These are phyloP conservation scores for Didymella arachidicola DNA, from an alignment of 2,329 filamentous ascomycete species.

Conservation along the genomic window DNA sequence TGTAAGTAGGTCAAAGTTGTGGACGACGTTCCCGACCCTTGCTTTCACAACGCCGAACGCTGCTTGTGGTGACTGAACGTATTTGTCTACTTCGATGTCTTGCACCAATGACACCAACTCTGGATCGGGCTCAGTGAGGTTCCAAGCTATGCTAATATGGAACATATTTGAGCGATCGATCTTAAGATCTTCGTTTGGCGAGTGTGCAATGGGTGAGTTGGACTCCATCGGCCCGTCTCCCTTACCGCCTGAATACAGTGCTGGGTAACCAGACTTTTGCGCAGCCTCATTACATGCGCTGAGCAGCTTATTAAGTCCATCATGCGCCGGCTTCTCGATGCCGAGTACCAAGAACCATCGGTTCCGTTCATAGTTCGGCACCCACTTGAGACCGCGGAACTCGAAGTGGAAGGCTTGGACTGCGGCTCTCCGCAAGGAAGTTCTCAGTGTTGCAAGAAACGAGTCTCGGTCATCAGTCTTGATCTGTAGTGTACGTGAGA, in stretches of 20 bases:
- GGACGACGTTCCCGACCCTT: constrained; percentile 56
- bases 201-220: constrained; percentile 20
- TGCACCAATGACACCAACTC: constrained; percentile 37
- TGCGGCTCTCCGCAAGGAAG: constrained; percentile 50
- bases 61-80: constrained; percentile 33
- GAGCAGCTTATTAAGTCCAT: constrained; percentile 63
- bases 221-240: constrained; percentile 43
- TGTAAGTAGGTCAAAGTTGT: constrained; percentile 40
- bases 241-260: constrained; percentile 66
- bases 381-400: constrained; percentile 66
- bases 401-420: constrained; percentile 60
- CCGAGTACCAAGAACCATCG: constrained; percentile 86
- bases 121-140: constrained; percentile 40
- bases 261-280: constrained; percentile 68
- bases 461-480: constrained; percentile 72
- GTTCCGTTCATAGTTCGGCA: constrained; percentile 69
- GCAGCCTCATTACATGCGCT: constrained; percentile 70
- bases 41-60: constrained; percentile 56
- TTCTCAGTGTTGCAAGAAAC: constrained; percentile 69
- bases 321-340: constrained; percentile 53
- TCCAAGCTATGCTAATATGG: constrained; percentile 92
- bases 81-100: constrained; percentile 31
- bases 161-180: constrained; percentile 67
- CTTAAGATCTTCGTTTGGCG: constrained; percentile 9
- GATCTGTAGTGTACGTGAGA: constrained; percentile 83